Evolutionary conservation across 768 basidiomycete genomes (phyloP), one percentile per base, ranked within the genome.

Genomic region (Xerocomellus dryophilus): DNA sequence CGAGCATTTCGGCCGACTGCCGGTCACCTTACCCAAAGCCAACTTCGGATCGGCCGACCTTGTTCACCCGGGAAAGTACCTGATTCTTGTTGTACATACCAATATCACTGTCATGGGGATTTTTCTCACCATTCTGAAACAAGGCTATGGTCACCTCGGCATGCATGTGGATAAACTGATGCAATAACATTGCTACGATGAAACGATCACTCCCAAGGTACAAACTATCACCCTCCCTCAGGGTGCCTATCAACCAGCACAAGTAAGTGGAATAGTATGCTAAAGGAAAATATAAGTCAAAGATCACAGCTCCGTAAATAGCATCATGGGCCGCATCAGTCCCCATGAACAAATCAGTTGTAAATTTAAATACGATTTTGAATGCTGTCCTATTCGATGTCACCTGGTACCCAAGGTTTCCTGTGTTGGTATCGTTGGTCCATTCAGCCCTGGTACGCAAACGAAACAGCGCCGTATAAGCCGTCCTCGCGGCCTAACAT

Each of bases 401-500:
- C 53, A 48, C 36, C 45, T 32, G 7, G 12, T 36, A 18, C n/a
- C 3, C 18, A 11, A 14, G 20, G 35, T 17, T 31, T 21, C 10
- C 29, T 32, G 15, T 41, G 9, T 54, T 50, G 3, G 25, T 50
- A 39, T 35, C 32, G 32, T 36, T 54, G 11, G 7, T 11, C 12
- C 46, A 23, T 46, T 63, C 36, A 97, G 29, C 93, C 92, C 62
- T 93, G 92, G 71, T 94, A 95, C 9, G 94, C 94, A 69, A 95
- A 98, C 1, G 93, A 91, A 17, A 93, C 91, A 12, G 92, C 93
- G 18, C 94, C 93, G 56, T 95, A 97, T 50, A 99, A 71, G 4
- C 96, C 96, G 58, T 95, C 92, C 70, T 96, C 93, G 25, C 91
- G 82, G 5, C 93, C 94, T 11, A 95, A 74, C 84, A 98, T 84